These are phyloP conservation scores for Pichia sp. DNA, from an alignment of 1,139 yeast genomes.

Conservation along the genomic window DNA sequence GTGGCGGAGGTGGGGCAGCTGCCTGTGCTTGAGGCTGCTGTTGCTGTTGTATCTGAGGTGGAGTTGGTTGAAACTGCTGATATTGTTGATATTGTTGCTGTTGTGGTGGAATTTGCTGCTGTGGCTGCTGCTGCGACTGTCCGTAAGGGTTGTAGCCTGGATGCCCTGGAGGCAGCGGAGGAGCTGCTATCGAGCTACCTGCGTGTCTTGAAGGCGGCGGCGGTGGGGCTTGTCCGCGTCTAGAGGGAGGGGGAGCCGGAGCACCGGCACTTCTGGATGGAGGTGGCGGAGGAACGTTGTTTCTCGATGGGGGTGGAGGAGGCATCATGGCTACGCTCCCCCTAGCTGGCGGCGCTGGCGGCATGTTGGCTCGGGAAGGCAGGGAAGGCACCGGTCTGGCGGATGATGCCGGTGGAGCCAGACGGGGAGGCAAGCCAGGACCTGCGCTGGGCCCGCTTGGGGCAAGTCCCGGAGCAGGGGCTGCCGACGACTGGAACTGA, in stretches of 20 bases:
- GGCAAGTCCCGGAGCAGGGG: too few relatives aligned
- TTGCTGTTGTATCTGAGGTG: slow-evolving; percentile 2
- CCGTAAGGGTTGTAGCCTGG: slow-evolving; percentile 31
- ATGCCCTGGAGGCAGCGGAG: slow-evolving; percentile 9
- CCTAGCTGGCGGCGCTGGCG: slow-evolving; percentile 22
- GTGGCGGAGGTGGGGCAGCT: slow-evolving; percentile 35
- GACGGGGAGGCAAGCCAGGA: slow-evolving; percentile 19
- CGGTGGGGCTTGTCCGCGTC: slow-evolving; percentile 25
- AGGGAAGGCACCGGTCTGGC: slow-evolving; percentile 9
- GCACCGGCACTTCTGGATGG: slow-evolving; percentile 30
- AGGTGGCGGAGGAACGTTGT: slow-evolving; percentile 18
- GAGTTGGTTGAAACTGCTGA: slow-evolving; percentile 16
- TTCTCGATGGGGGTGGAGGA: slow-evolving; percentile 14
- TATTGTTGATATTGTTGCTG: slow-evolving; percentile 5
- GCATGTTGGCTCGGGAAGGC: slow-evolving; percentile 5
- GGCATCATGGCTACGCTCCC: slow-evolving; percentile 12
- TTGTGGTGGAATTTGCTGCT: slow-evolving; percentile 18
- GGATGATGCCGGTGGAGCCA: slow-evolving; percentile 1
- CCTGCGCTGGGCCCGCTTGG: too few relatives aligned
- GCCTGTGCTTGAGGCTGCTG: slow-evolving; percentile 20
- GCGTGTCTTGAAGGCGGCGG: slow-evolving; percentile 25
- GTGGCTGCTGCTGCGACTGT: slow-evolving; percentile 25
- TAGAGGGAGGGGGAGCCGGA: slow-evolving; percentile 30
- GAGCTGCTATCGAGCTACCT: neutral
- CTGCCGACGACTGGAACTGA: neutral